phyloP scores from a whole-genome alignment of 352 stramenopile genomes.

The Globisporangium rhizosaccharum region DNA sequence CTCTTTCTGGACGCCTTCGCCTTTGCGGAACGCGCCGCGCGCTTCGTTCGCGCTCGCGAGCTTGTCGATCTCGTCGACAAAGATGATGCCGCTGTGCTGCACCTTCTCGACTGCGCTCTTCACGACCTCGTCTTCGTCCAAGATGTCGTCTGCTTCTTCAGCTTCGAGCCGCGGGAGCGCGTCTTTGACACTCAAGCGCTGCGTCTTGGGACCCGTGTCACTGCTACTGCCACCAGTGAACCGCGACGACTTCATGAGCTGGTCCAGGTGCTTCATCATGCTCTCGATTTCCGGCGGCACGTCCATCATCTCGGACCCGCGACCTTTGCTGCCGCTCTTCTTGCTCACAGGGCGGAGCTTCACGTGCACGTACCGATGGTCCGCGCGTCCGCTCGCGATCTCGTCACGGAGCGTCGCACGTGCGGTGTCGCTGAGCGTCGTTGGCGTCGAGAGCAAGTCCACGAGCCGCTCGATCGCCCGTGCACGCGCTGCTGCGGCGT shows the following conservation, averaged over 20 bases:
- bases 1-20: conserved; percentile 98
- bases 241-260: conserved; percentile 49
- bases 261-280: conserved; percentile 77
- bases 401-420: conserved; percentile 50
- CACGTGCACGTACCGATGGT: conserved; percentile 48
- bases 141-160: conserved; percentile 66
- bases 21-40: conserved; percentile 84
- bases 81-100: conserved; percentile 98
- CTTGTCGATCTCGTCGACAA: conserved; percentile 99
- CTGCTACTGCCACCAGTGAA: conserved; percentile 19
- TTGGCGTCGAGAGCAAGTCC: conserved; percentile 40
- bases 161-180: conserved; percentile 63
- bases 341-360: conserved; percentile 44
- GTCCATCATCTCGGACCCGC: conserved; percentile 62
- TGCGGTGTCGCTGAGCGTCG: conserved; percentile 32
- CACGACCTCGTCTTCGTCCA: conserved; percentile 74
- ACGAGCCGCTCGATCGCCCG: conserved; percentile 92
- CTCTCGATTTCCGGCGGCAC: conserved; percentile 76
- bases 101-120: conserved; percentile 82
- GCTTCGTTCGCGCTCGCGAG: conserved; percentile 90
- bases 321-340: conserved; percentile 17
- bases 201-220: conserved; percentile 24
- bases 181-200: conserved; percentile 71
- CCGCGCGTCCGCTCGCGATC: conserved; percentile 46
- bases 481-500: conserved; percentile 78